Evolutionary conservation across 495 filamentous ascomycete genomes (phyloP).

Genomic region (Tuber indicum): DNA sequence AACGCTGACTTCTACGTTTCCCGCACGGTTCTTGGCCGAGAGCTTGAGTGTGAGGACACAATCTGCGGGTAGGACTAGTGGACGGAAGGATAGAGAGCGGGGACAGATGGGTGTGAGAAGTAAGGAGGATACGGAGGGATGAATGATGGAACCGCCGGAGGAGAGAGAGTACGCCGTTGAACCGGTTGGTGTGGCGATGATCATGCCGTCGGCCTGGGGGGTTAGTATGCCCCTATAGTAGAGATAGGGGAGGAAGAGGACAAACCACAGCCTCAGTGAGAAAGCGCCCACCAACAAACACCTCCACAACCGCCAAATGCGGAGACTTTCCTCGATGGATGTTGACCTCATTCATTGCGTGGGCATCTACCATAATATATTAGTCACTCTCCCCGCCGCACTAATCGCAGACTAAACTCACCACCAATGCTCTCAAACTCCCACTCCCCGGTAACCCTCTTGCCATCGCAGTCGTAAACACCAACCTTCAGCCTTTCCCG

Average conservation of each 20-base stretch:
- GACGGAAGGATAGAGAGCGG: slow-evolving; percentile 82
- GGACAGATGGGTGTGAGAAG: slow-evolving; percentile 92
- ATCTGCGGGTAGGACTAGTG: slow-evolving; percentile 79
- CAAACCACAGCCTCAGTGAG: slow-evolving; percentile 72
- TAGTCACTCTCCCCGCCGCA: slow-evolving; percentile 30
- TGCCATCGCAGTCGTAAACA: slow-evolving; percentile 60
- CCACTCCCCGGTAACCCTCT: slow-evolving; percentile 34
- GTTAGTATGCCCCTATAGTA: background rate
- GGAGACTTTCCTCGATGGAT: slow-evolving; percentile 85
- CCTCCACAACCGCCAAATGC: slow-evolving; percentile 82
- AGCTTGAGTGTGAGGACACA: slow-evolving; percentile 75
- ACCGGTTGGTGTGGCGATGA: slow-evolving; percentile 87
- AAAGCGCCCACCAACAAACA: slow-evolving; percentile 75
- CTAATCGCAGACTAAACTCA: slow-evolving; percentile 12
- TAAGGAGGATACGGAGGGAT: slow-evolving; percentile 79
- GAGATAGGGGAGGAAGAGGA: background rate
- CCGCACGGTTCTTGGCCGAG: slow-evolving; percentile 72
- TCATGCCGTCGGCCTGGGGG: slow-evolving; percentile 71
- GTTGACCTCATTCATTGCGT: slow-evolving; percentile 92
- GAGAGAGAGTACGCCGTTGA: slow-evolving; percentile 92
- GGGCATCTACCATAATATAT: slow-evolving; percentile 53
- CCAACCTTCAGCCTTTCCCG: slow-evolving; percentile 79
- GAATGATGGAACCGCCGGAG: slow-evolving; percentile 87
- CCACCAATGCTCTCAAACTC: slow-evolving; percentile 38
- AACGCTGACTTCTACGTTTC: slow-evolving; percentile 80